Percentiles rank a stretch among this genome's conserved stretches.
Evolutionary conservation across 139 green algal species (phyloP).

Genomic region (Zygnema cylindricum): DNA sequence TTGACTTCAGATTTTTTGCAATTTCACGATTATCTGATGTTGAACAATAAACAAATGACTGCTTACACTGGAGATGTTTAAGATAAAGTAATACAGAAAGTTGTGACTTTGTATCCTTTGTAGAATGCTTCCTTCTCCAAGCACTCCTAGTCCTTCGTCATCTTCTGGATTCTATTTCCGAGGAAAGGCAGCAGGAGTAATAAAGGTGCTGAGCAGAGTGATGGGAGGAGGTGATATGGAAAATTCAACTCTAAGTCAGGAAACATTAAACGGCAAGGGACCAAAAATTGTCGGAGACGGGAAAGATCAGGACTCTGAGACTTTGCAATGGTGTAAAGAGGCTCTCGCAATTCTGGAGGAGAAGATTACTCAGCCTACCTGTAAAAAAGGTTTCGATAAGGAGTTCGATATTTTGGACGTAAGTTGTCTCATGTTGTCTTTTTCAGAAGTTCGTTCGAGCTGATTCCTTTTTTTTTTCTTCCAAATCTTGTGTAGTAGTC

Average conservation of each 20-base stretch:
- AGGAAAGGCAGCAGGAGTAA: neutral
- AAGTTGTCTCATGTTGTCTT: neutral
- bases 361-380: neutral
- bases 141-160: neutral
- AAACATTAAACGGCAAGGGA: no score
- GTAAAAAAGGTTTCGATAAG: neutral
- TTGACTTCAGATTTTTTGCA: no score
- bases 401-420: neutral
- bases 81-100: neutral
- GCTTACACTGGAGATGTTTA: no score
- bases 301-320: neutral
- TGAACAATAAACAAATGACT: no score
- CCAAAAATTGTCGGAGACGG: no score
- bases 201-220: neutral
- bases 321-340: neutral
- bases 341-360: neutral
- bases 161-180: neutral
- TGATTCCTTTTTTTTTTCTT: no score
- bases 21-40: no score
- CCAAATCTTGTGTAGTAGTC: neutral
- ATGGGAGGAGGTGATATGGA: neutral
- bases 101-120: neutral
- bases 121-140: neutral
- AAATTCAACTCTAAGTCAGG: neutral
- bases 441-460: no score